phyloP scores from a whole-genome alignment of 2,329 filamentous ascomycete genomes.

The Fusarium zealandicum region DNA sequence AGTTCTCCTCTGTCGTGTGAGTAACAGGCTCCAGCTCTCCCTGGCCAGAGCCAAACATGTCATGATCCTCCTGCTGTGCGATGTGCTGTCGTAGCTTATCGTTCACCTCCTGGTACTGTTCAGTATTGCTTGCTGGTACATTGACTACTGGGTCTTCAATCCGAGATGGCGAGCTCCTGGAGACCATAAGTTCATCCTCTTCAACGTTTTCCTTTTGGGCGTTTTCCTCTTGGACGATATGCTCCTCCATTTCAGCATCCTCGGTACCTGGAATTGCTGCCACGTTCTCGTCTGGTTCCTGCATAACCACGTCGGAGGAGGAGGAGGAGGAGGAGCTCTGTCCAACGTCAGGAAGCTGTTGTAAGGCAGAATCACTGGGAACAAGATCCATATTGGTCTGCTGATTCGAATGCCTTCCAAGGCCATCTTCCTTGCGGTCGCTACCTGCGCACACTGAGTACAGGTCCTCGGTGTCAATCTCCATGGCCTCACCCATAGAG shows the following conservation, averaged over 20 bases:
- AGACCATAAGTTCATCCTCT: too few species aligned
- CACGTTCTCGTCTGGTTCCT: not conserved
- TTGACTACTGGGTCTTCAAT: not conserved
- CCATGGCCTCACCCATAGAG: not conserved
- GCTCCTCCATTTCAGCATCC: too few species aligned
- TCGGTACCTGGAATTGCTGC: not conserved
- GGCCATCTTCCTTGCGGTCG: not conserved
- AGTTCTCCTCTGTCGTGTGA: not conserved
- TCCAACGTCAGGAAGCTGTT: not conserved
- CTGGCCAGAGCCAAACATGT: not conserved
- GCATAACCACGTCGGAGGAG: not conserved
- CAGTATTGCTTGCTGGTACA: not conserved
- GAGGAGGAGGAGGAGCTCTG: not conserved
- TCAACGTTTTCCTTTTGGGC: not conserved
- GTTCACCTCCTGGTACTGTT: not conserved
- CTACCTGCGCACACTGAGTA: too few species aligned
- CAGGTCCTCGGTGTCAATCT: not conserved
- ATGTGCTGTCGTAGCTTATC: not conserved
- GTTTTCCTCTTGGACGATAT: slow-evolving; percentile 6
- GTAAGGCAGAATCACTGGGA: not conserved
- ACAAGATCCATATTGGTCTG: not conserved
- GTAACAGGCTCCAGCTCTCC: not conserved
- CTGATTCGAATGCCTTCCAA: not conserved
- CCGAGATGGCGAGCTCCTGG: not conserved
- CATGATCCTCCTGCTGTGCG: not conserved